A percentile compares a stretch with the other conserved stretches of the same genome.
phyloP scores from a whole-genome alignment of 768 basidiomycete genomes.

The Psilocybe cyanescens region DNA sequence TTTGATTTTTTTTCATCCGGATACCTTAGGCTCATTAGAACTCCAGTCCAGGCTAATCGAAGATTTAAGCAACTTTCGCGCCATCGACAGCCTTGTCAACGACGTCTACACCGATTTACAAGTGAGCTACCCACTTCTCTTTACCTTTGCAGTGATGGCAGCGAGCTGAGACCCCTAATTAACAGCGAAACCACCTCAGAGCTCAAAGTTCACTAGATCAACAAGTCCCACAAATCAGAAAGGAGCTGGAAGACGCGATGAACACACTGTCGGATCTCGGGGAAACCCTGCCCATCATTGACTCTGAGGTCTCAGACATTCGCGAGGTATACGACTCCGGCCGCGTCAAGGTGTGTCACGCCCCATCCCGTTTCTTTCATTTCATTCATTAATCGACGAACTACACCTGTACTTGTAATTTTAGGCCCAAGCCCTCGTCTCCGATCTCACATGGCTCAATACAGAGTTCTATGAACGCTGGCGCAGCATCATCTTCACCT shows the following conservation, averaged over 20 bases:
- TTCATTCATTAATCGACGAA: neutral
- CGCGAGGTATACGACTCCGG: conserved; percentile 74
- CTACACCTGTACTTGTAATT: neutral
- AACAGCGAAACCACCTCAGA: conserved; percentile 59
- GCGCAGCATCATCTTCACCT: conserved; percentile 75
- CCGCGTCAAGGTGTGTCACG: conserved; percentile 56
- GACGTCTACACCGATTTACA: conserved; percentile 66
- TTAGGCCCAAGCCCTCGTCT: conserved; percentile 69
- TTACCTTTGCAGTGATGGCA: neutral
- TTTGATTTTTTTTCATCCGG: neutral
- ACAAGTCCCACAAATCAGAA: conserved; percentile 65
- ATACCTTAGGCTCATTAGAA: conserved; percentile 4
- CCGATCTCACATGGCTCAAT: conserved; percentile 74
- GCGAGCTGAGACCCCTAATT: conserved; percentile 3
- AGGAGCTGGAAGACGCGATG: conserved; percentile 64
- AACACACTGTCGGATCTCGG: conserved; percentile 60
- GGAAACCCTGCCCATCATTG: conserved; percentile 62
- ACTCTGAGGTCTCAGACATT: conserved; percentile 64
- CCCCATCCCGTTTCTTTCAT: neutral
- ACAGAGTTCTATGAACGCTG: conserved; percentile 79
- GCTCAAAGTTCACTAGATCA: conserved; percentile 59
- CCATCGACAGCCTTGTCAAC: conserved; percentile 70
- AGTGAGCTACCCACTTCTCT: conserved; percentile 36
- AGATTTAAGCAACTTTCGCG: conserved; percentile 74
- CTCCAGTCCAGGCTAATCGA: conserved; percentile 66